A percentile compares a stretch with the other conserved stretches of the same genome.
phyloP scores from a whole-genome alignment of 352 stramenopile species.

The Halophytophthora batemanensis region DNA sequence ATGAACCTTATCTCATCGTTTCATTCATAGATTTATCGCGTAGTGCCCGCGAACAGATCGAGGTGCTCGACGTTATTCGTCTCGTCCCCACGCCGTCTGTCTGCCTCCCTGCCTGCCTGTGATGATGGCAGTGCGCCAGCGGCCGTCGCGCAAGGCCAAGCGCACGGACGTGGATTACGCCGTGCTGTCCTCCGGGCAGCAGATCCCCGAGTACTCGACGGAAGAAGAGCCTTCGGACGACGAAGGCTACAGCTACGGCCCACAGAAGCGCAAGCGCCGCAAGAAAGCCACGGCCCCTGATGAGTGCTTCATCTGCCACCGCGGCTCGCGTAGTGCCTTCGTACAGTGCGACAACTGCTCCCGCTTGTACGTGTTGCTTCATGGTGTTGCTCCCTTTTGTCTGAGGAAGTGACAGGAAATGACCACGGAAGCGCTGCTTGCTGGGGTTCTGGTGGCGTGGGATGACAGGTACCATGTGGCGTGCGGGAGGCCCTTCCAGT shows the following conservation, averaged over 20 bases:
- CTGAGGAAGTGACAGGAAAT: constrained; percentile 12
- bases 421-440: constrained; percentile 19
- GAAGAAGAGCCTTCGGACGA: constrained; percentile 59
- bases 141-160: constrained; percentile 65
- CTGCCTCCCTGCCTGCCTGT: no score
- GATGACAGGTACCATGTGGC: constrained; percentile 41
- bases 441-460: not conserved
- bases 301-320: constrained; percentile 62
- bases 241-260: constrained; percentile 45
- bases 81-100: no score
- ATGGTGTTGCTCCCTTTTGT: not conserved
- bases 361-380: constrained; percentile 37
- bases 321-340: constrained; percentile 42
- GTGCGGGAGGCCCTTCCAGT: constrained; percentile 51
- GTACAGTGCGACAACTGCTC: constrained; percentile 75
- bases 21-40: no score
- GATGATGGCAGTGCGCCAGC: constrained; percentile 28
- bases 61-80: no score
- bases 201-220: constrained; percentile 80
- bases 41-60: no score
- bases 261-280: constrained; percentile 34
- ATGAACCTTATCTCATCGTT: no score
- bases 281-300: constrained; percentile 16
- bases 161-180: constrained; percentile 77
- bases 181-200: constrained; percentile 67